Base-by-base conservation (phyloP, 495 filamentous ascomycete species). In the Lindgomyces ingoldianus region DNA sequence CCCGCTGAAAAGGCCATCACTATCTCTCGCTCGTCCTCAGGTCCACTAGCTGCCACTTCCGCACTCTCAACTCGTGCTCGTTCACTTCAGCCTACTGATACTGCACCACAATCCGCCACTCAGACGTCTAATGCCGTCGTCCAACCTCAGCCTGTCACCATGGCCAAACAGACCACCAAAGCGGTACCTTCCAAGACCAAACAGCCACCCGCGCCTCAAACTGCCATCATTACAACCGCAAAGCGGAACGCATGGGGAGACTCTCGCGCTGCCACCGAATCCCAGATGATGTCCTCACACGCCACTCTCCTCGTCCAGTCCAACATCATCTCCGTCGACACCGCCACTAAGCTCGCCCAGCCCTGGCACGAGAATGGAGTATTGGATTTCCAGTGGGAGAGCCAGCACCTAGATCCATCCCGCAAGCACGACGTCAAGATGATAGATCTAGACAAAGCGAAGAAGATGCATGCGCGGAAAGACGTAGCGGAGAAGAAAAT, bases 311-410 rank as follows among this genome's bases (percentile, higher is more conserved):
- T 59, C 42, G 24, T 59, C 3, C 4, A 29, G n/a, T 3, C 10
- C 42, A 14, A 14, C 9, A 33, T 30, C 22, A 48, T 59, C 24
- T 22, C 47, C 25, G 42, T 6, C 12, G 42, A 26, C 3, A 27
- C 24, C 10, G 56, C 56, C 16, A 22, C 10, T 2, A 33, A 49
- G 26, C 44, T 59, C 56, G 24, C 33, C 4, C 12, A 21, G 4
- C 49, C 49, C 10, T 63, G 60, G 60, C 60, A 63, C 3, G 50
- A 55, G 41, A 55, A 54, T n/a, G 60, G 60, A 10, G 60, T 63
- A 8, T 26, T 63, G 22, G 24, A 47, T 4, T 25, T 55, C 16
- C 1, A 18, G 2, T 63, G 60, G 60, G 33, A 55, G 2, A 49
- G 36, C 8, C 41, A 63, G 41, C 36, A 63, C 22, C 57, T 60